Conservation (phyloP, 169 alveolate species). For the Plasmodium malariae region DNA sequence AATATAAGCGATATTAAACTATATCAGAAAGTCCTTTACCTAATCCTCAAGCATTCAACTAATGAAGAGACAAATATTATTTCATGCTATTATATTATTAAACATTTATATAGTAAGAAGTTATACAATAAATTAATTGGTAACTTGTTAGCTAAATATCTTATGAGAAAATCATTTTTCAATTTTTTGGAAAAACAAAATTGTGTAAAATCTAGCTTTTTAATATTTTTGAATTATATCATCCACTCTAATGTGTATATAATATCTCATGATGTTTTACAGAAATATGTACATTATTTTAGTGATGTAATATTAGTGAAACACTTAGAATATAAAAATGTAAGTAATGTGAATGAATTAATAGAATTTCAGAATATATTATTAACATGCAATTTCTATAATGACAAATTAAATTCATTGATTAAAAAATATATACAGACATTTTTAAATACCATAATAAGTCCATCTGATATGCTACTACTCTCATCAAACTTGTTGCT, state of each 20-base stretch:
- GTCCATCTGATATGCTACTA: slow-evolving; percentile 3
- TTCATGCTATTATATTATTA: slow-evolving; percentile 34
- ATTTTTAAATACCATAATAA: slow-evolving; percentile 11
- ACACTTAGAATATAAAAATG: not conserved
- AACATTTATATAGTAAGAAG: slow-evolving; percentile 26
- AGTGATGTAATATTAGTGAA: not conserved
- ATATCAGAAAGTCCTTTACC: slow-evolving; percentile 4
- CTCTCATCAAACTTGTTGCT: slow-evolving; percentile 21
- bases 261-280: not conserved
- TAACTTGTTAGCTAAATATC: slow-evolving; percentile 8
- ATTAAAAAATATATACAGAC: slow-evolving; percentile 38
- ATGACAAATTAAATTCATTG: slow-evolving; percentile 1
- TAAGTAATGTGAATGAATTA: slow-evolving; percentile 7
- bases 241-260: not conserved
- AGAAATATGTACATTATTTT: slow-evolving; percentile 19
- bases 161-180: slow-evolving; percentile 15
- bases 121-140: slow-evolving; percentile 2
- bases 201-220: slow-evolving; percentile 2
- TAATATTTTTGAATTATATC: slow-evolving; percentile 15
- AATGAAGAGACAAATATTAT: slow-evolving; percentile 26
- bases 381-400: slow-evolving; percentile 12
- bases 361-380: slow-evolving; percentile 18
- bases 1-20: slow-evolving; percentile 17
- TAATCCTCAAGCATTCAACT: slow-evolving; percentile 16
- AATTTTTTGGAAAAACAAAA: slow-evolving; percentile 17